Base-by-base conservation (phyloP, 2,329 filamentous ascomycete genomes). In the Hirsutella rhossiliensis region DNA sequence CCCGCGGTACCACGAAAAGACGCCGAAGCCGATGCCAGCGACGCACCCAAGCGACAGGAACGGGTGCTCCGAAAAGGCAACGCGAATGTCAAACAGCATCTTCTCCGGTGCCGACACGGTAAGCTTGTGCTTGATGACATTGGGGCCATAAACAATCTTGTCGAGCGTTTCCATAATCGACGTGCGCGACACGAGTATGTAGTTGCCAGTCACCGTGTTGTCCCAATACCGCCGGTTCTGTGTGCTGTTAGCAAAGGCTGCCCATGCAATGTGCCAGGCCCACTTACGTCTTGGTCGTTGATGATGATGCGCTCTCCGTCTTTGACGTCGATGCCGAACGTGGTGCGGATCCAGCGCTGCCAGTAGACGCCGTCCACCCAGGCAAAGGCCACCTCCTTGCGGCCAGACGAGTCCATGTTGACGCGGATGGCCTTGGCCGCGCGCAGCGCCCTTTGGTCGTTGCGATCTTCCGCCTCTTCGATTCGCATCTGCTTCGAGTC, bases 311-410 rank as follows among this genome's bases (percentile, higher is more conserved):
- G 80, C 62, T 97, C 92, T 40, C 90, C 89, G 49, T 92, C 81
- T 57, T 76, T 81, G 48, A 92, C 81, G 54, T 94, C 85, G 52
- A 97, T 84, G 44, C 90, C 90, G 58, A 94, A 98, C 0, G 90
- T 96, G n/a, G 83, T 89, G 52, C 84, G 77, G 51, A 98, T 79
- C 92, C 92, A 98, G 49, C 90, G 78, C 64, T 97, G 89, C 92
- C 92, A 98, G 63, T 97, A 97, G 8, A 87, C 78, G 42, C 89
- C 88, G 60, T 98, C 92, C 12, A 97, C 87, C 92, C 92, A 98
- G 12, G 92, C 92, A 63, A 98, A 98, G 9, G 80, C 78, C 37
- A 97, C 88, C 59, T 94, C 85, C 62, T 90, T 94, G 54, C 83
- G 82, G 58, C 88, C 81, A 43, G 87, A 78, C 58, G 84, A 84